These are phyloP conservation scores for Stygiomarasmius scandens DNA, from an alignment of 1,284 basidiomycete genomes.

Conservation along the genomic window DNA sequence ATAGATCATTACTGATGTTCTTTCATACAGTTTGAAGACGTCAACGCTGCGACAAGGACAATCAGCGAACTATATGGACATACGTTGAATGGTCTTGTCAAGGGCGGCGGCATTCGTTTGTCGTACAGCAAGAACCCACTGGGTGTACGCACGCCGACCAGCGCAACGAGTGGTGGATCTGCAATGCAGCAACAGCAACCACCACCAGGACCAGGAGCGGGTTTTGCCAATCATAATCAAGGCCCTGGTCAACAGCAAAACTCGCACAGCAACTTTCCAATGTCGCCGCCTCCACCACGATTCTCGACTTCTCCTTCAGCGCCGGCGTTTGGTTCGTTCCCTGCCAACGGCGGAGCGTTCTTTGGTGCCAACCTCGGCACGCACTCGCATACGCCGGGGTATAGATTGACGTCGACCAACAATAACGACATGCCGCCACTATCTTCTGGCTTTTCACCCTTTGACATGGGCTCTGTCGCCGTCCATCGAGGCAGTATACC, in stretches of 20 bases:
- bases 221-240: slow-evolving; percentile 41
- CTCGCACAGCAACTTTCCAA: slow-evolving; percentile 43
- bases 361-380: slow-evolving; percentile 18
- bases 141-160: slow-evolving; percentile 81
- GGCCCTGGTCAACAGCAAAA: slow-evolving; percentile 17
- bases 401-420: slow-evolving; percentile 32
- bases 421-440: slow-evolving; percentile 16
- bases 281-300: slow-evolving; percentile 62
- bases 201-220: slow-evolving; percentile 28
- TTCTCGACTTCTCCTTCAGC: slow-evolving; percentile 55
- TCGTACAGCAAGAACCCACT: slow-evolving; percentile 97
- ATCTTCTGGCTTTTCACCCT: slow-evolving; percentile 58
- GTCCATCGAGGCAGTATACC: slow-evolving; percentile 59
- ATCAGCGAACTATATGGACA: slow-evolving; percentile 92
- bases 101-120: slow-evolving; percentile 91
- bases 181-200: slow-evolving; percentile 56
- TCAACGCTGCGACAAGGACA: slow-evolving; percentile 81
- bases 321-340: slow-evolving; percentile 27
- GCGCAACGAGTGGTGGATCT: slow-evolving; percentile 46
- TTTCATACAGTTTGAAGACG: slow-evolving; percentile 82
- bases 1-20: slow-evolving; percentile 6
- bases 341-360: slow-evolving; percentile 20
- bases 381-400: slow-evolving; percentile 26
- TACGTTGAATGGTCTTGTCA: slow-evolving; percentile 87
- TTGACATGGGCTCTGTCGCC: slow-evolving; percentile 50